These are phyloP conservation scores for Tolypocladium ovalisporum DNA, from an alignment of 2,329 filamentous ascomycete genomes.

Conservation along the genomic window DNA sequence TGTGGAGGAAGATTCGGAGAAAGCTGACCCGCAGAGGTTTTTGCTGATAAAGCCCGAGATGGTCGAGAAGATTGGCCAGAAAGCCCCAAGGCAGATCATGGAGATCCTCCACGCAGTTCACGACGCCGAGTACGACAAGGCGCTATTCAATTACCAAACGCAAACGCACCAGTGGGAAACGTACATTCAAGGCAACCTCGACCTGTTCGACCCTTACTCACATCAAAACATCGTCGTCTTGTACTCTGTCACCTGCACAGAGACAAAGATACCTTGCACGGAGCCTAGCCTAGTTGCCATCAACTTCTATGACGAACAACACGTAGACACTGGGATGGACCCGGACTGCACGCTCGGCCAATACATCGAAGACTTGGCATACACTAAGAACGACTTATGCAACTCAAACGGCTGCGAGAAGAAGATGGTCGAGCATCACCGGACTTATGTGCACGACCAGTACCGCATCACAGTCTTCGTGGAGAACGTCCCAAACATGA, in stretches of 20 bases:
- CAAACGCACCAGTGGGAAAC: slow-evolving; percentile 96
- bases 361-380: slow-evolving; percentile 85
- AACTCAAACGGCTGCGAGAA: slow-evolving; percentile 76
- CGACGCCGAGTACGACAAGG: slow-evolving; percentile 93
- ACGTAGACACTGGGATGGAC: slow-evolving; percentile 59
- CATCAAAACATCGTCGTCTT: slow-evolving; percentile 95
- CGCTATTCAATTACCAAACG: slow-evolving; percentile 83
- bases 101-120: slow-evolving; percentile 92
- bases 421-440: slow-evolving; percentile 84
- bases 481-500: slow-evolving; percentile 42
- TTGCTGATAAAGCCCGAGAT: slow-evolving; percentile 90
- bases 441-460: slow-evolving; percentile 94
- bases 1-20: slow-evolving; percentile 50
- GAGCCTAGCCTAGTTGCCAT: slow-evolving; percentile 86
- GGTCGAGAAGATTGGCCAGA: slow-evolving; percentile 74
- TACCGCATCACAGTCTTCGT: slow-evolving; percentile 88
- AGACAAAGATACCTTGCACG: slow-evolving; percentile 84
- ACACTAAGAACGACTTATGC: slow-evolving; percentile 66
- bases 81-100: slow-evolving; percentile 75
- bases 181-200: slow-evolving; percentile 77
- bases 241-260: slow-evolving; percentile 87
- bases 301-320: slow-evolving; percentile 89
- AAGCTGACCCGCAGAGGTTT: slow-evolving; percentile 60
- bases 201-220: slow-evolving; percentile 87
- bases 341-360: slow-evolving; percentile 89